Evolutionary conservation across 495 filamentous ascomycete species (phyloP).

Genomic region (Aspergillus incahuasiensis): DNA sequence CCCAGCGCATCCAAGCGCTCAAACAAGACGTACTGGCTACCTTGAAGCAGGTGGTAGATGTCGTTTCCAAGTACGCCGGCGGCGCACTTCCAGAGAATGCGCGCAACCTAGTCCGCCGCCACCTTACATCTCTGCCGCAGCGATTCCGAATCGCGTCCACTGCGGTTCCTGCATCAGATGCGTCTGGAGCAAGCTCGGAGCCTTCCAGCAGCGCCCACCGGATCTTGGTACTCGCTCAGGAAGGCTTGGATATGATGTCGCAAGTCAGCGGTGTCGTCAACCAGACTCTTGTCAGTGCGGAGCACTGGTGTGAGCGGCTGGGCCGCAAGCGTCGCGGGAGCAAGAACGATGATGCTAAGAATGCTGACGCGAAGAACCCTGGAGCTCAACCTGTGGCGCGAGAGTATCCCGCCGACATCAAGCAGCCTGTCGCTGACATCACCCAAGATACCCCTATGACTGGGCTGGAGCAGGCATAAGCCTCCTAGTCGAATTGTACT

Average conservation of each 20-base stretch:
- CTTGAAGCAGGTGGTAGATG: slow-evolving; percentile 68
- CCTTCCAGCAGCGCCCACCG: slow-evolving; percentile 54
- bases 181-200: slow-evolving; percentile 34
- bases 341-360: slow-evolving; percentile 22
- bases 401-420: slow-evolving; percentile 29
- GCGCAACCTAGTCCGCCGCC: slow-evolving; percentile 65
- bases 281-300: slow-evolving; percentile 78
- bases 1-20: slow-evolving; percentile 61
- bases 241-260: slow-evolving; percentile 83
- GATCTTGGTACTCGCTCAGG: slow-evolving; percentile 76
- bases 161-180: slow-evolving; percentile 38
- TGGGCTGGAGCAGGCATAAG: slow-evolving; percentile 34
- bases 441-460: slow-evolving; percentile 37
- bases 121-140: slow-evolving; percentile 73
- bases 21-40: slow-evolving; percentile 70
- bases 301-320: slow-evolving; percentile 77
- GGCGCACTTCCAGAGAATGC: slow-evolving; percentile 83
- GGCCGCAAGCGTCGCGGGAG: slow-evolving; percentile 49
- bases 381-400: slow-evolving; percentile 25
- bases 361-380: slow-evolving; percentile 19
- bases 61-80: slow-evolving; percentile 79
- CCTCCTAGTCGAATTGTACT: not conserved
- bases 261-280: slow-evolving; percentile 78
- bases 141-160: slow-evolving; percentile 59
- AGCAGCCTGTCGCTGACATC: slow-evolving; percentile 28